Evolutionary conservation across 2,329 filamentous ascomycete genomes (phyloP).

Genomic region (Nannizziopsis barbatae): DNA sequence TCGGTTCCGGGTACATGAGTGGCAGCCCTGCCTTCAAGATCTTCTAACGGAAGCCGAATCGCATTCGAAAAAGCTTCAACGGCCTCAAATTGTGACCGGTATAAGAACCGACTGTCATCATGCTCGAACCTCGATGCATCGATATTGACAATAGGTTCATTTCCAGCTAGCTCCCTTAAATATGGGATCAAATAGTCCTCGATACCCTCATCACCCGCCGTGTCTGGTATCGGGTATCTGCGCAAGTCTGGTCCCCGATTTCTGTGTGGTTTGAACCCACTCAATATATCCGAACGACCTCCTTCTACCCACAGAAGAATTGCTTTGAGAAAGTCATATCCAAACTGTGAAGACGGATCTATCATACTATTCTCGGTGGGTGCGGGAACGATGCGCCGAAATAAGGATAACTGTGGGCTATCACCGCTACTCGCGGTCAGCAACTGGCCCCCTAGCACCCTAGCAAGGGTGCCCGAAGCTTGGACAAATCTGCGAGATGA

Average conservation of each 20-base stretch:
- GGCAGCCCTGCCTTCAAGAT: slow-evolving; percentile 35
- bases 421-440: slow-evolving; percentile 33
- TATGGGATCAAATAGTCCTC: slow-evolving; percentile 50
- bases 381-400: slow-evolving; percentile 40
- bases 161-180: slow-evolving; percentile 43
- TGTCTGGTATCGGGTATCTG: slow-evolving; percentile 43
- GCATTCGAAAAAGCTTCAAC: slow-evolving; percentile 47
- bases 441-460: slow-evolving; percentile 45
- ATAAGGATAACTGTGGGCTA: slow-evolving; percentile 34
- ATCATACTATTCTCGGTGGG: slow-evolving; percentile 34
- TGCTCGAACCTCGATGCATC: slow-evolving; percentile 49
- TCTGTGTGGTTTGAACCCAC: slow-evolving; percentile 44
- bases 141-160: slow-evolving; percentile 43
- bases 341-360: slow-evolving; percentile 41
- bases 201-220: slow-evolving; percentile 43
- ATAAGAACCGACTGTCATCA: slow-evolving; percentile 44
- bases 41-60: slow-evolving; percentile 42
- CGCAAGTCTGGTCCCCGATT: slow-evolving; percentile 31
- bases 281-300: slow-evolving; percentile 44
- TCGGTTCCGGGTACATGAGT: slow-evolving; percentile 14
- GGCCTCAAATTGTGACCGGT: slow-evolving; percentile 43
- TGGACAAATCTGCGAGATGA: slow-evolving; percentile 51
- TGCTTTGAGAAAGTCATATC: slow-evolving; percentile 55
- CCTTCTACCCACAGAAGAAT: slow-evolving; percentile 53
- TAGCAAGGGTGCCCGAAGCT: slow-evolving; percentile 47